Evolutionary conservation across 1,284 basidiomycete genomes (phyloP), one percentile per base, ranked within the genome.

Genomic region (Coniferiporia sulphurascens): DNA sequence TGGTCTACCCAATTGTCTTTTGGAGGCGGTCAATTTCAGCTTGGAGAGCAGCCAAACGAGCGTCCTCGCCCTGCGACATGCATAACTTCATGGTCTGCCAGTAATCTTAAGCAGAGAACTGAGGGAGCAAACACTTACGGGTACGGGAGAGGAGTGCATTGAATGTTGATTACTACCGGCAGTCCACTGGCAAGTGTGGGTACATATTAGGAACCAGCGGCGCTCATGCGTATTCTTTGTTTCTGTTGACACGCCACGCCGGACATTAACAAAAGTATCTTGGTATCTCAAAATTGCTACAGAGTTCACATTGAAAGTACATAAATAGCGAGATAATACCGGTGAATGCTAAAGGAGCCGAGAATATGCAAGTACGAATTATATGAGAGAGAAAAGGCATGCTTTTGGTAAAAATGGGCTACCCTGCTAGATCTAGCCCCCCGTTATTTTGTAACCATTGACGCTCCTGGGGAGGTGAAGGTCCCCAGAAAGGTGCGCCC

Each of bases 401-500:
- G 49, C 17, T 32, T 32, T n/a, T 17, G 22, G 7, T 8, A 51
- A 32, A 51, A 35, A 38, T 34, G 32, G 9, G 27, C 48, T 46
- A 62, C 4, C 58, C 57, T 17, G 55, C 61, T n/a, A 62, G 58
- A 38, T 62, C 61, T 2, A 62, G 22, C 27, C 55, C 60, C 7
- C 58, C 58, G 50, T 48, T 52, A 5, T n/a, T 43, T 48, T 51
- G 48, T 32, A 48, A 6, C 57, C 48, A 56, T 7, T 21, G 44
- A 8, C 58, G 57, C 3, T 62, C 58, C 27, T 50, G 38, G 27
- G 53, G 41, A 4, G 57, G 36, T 45, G 46, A 45, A 9, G 52
- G 52, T 17, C 48, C 49, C 60, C 60, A 61, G 41, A 53, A 53
- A 6, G 60, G 54, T n/a, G 62, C 65, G 6, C 62, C 65, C 4